phyloP scores from a whole-genome alignment of 441 rosid species.

The Adansonia rubrostipa region DNA sequence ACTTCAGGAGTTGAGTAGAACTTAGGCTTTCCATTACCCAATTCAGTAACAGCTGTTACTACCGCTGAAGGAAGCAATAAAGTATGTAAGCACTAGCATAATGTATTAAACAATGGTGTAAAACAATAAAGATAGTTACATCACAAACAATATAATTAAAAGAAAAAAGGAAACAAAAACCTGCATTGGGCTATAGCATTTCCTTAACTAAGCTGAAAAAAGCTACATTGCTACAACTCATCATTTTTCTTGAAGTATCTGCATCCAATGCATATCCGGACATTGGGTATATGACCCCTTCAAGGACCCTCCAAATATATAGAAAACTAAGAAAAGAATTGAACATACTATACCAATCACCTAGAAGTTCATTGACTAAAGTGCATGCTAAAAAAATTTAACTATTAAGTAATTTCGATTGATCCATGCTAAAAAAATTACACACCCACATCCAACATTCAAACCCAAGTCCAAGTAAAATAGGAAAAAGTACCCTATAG shows the following conservation, averaged over 20 bases:
- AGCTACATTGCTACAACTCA: not conserved
- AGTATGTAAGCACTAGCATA: not conserved
- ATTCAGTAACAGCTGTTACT: slow-evolving; percentile 93
- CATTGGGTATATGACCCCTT: not conserved
- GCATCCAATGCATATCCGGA: not conserved
- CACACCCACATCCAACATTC: not conserved
- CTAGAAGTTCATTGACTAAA: too few relatives aligned
- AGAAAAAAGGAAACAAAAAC: not conserved
- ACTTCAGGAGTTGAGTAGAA: slow-evolving; percentile 94
- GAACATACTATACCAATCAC: not conserved
- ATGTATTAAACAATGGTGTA: not conserved
- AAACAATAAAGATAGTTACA: not conserved
- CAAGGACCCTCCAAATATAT: too few relatives aligned
- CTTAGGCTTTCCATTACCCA: slow-evolving; percentile 87
- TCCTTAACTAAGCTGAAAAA: not conserved
- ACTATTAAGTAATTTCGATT: too few relatives aligned
- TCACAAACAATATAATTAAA: not conserved
- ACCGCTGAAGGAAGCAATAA: slow-evolving; percentile 63
- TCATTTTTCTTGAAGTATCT: not conserved
- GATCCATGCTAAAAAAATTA: not conserved
- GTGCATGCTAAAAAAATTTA: too few relatives aligned
- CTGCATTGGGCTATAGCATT: not conserved
- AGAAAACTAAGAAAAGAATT: not conserved
- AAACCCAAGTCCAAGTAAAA: not conserved
- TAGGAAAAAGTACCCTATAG: not conserved